Conservation (phyloP, 1,284 basidiomycete genomes). For the Tilletia setariae region DNA sequence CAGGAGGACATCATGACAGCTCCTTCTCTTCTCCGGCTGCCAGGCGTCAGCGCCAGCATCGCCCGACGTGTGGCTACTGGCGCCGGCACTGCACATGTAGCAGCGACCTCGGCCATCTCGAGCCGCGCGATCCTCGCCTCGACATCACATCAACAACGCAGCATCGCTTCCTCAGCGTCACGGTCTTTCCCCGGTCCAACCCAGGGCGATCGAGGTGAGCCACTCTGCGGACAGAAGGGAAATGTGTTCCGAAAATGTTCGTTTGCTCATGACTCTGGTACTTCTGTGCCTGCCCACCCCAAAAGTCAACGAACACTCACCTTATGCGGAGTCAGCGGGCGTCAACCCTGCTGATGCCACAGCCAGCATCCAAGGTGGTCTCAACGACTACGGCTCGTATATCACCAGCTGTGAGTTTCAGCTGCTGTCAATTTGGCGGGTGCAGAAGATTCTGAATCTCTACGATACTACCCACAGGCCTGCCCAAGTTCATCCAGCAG, state of each 20-base stretch:
- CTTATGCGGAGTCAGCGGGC: conserved; percentile 44
- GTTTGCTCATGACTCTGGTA: not conserved
- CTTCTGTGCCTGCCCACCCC: not conserved
- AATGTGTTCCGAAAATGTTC: not conserved
- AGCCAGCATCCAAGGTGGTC: conserved; percentile 29
- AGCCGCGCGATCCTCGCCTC: not conserved
- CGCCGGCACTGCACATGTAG: not conserved
- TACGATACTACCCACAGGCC: conserved; percentile 26
- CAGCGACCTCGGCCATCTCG: not conserved
- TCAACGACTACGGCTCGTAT: conserved; percentile 53
- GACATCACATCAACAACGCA: not conserved
- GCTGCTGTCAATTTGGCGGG: not conserved
- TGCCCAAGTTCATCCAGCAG: conserved; percentile 53
- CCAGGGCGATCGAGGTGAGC: conserved; percentile 14
- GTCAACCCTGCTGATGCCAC: conserved; percentile 46
- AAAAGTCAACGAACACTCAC: conserved; percentile 43
- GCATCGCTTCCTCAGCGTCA: not conserved
- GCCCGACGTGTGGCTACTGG: not conserved
- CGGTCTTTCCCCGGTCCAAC: not conserved
- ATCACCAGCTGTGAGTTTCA: conserved; percentile 46
- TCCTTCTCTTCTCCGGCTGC: conserved; percentile 3
- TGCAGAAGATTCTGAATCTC: conserved; percentile 12
- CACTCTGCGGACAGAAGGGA: not conserved
- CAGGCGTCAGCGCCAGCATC: not conserved
- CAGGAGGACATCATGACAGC: not conserved